Conservation (phyloP, 495 filamentous ascomycete species). For the Penicillium robsamsonii region DNA sequence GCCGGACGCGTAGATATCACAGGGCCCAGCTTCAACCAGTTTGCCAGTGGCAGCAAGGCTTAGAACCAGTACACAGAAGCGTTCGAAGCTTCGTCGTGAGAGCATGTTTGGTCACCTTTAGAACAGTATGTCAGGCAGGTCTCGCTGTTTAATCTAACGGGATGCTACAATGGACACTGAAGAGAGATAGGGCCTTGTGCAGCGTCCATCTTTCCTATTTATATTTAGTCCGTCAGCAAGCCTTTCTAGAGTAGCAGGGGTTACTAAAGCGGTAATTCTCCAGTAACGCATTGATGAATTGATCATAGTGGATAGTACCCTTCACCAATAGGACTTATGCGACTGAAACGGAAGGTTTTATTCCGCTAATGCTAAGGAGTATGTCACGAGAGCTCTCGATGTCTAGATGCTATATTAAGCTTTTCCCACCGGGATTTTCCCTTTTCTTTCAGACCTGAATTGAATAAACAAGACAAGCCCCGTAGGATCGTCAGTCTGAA, state of each 20-base stretch:
- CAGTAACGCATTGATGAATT: too few relatives aligned
- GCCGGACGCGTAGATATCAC: constrained; percentile 54
- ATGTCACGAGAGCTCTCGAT: too few relatives aligned
- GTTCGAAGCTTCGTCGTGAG: constrained; percentile 34
- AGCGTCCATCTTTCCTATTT: not conserved
- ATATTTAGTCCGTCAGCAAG: not conserved
- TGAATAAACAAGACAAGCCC: too few relatives aligned
- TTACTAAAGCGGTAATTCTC: not conserved
- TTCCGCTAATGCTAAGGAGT: too few relatives aligned
- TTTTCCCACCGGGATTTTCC: too few relatives aligned
- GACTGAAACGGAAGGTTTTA: too few relatives aligned
- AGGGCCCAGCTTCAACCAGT: constrained; percentile 50
- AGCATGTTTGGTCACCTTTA: constrained; percentile 34
- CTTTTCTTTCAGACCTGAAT: too few relatives aligned
- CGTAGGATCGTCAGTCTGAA: too few relatives aligned
- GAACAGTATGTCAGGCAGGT: not conserved
- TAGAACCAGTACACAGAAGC: constrained; percentile 32
- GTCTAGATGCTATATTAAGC: too few relatives aligned
- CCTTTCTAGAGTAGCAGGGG: not conserved
- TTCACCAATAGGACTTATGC: too few relatives aligned
- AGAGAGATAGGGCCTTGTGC: not conserved
- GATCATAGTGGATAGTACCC: too few relatives aligned
- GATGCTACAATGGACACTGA: not conserved
- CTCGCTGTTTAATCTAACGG: not conserved
- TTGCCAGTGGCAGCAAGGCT: constrained; percentile 39